A percentile compares a stretch with the other conserved stretches of the same genome.
Conservation (phyloP, 305 asterid genomes). For the Withania somnifera region DNA sequence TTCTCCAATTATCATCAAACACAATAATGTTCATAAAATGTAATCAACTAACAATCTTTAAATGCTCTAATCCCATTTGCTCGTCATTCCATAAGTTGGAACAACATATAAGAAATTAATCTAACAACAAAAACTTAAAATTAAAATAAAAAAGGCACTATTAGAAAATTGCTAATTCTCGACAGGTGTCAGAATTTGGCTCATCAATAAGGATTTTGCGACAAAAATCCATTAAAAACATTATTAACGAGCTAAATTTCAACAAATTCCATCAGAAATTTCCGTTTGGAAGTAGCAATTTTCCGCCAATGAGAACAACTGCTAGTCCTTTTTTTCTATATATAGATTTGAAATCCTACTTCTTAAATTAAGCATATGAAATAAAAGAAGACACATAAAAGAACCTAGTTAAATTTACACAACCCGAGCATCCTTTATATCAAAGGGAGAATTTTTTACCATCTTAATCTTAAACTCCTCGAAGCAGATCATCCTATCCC, state of each 20-base stretch:
- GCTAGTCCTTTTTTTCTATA: not conserved
- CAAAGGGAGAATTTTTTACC: conserved; percentile 49
- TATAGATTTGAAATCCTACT: not conserved
- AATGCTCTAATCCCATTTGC: not conserved
- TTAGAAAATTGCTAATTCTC: not conserved
- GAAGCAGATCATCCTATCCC: conserved; percentile 63
- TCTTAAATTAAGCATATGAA: not conserved
- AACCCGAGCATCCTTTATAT: not conserved
- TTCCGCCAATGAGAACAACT: not conserved
- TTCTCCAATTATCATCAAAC: not conserved
- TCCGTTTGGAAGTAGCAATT: not conserved
- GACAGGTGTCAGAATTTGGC: rapidly evolving
- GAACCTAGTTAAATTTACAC: not conserved
- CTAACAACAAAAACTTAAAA: not conserved
- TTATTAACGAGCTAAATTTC: not conserved
- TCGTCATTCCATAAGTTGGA: not conserved
- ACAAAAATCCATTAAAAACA: not conserved
- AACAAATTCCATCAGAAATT: not conserved
- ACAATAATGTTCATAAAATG: not conserved
- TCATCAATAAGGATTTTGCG: not conserved
- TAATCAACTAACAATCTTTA: not conserved
- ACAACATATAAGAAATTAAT: not conserved
- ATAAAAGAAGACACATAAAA: not conserved
- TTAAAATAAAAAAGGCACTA: not conserved
- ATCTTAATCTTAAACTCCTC: conserved; percentile 94